These are phyloP conservation scores for Pistacia vera DNA, from an alignment of 345 rosid species.

Conservation along the genomic window DNA sequence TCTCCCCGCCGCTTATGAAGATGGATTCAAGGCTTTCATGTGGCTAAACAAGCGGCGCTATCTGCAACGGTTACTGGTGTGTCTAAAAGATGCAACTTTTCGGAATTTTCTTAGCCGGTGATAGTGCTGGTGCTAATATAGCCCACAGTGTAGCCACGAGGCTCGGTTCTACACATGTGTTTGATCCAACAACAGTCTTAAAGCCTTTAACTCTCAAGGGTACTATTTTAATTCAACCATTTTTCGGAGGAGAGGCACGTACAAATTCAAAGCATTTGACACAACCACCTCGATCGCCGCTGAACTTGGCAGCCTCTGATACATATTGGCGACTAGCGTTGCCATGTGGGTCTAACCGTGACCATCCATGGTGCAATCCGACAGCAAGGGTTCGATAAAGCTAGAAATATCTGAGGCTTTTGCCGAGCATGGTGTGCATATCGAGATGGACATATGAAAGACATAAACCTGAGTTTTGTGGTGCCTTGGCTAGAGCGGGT, in stretches of 20 bases:
- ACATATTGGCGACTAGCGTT: conserved; percentile 76
- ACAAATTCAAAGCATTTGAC: conserved; percentile 46
- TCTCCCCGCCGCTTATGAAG: conserved; percentile 70
- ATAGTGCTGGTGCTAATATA: conserved; percentile 73
- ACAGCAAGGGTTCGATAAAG: conserved; percentile 13
- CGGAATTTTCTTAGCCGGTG: conserved; percentile 57
- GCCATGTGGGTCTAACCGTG: conserved; percentile 61
- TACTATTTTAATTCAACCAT: conserved; percentile 56
- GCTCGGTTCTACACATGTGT: conserved; percentile 11
- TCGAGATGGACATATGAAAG: conserved; percentile 77
- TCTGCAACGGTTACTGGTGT: conserved; percentile 31
- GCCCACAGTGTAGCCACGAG: conserved; percentile 53
- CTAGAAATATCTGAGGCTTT: conserved; percentile 25
- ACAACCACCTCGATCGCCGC: conserved; percentile 45
- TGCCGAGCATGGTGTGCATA: conserved; percentile 49
- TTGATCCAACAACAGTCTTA: neutral
- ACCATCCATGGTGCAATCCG: conserved; percentile 85
- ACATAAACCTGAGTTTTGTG: conserved; percentile 56
- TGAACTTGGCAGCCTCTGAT: conserved; percentile 61
- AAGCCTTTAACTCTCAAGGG: conserved; percentile 48
- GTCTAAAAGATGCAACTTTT: conserved; percentile 41
- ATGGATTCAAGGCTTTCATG: conserved; percentile 49
- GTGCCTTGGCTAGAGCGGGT: conserved; percentile 37
- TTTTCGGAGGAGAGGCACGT: conserved; percentile 62
- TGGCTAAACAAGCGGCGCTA: conserved; percentile 53